These are phyloP conservation scores for Colletotrichum caudatum DNA, from an alignment of 2,329 filamentous ascomycete genomes.

Conservation along the genomic window DNA sequence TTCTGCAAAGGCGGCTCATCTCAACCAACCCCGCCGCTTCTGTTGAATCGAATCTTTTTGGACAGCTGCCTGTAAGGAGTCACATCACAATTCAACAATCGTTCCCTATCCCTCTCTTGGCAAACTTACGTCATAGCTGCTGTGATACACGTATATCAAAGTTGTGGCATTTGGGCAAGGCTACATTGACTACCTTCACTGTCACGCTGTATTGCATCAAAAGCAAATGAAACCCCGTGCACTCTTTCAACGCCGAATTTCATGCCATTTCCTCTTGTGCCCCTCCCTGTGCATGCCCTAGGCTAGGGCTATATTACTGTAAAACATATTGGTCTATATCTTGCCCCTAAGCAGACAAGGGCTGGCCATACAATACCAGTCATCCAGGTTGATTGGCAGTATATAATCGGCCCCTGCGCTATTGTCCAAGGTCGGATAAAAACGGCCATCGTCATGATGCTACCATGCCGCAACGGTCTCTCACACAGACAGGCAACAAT, in stretches of 20 bases:
- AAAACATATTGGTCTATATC: constrained; percentile 17
- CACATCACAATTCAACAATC: constrained; percentile 2
- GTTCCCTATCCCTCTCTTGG: background rate
- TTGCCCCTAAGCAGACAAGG: background rate
- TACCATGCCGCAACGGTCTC: background rate
- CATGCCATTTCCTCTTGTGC: background rate
- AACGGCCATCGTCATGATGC: background rate
- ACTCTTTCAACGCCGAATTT: constrained; percentile 12
- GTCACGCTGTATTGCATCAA: background rate
- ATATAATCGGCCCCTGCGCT: background rate
- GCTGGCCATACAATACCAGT: background rate
- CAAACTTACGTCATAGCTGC: background rate
- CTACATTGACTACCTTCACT: constrained; percentile 5
- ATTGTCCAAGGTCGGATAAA: background rate
- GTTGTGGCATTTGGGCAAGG: constrained; percentile 15
- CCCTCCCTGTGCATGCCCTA: background rate
- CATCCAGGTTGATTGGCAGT: background rate
- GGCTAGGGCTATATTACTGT: constrained; percentile 1
- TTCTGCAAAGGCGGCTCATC: background rate
- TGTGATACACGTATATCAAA: background rate
- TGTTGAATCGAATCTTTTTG: constrained; percentile 15
- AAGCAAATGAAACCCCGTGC: background rate
- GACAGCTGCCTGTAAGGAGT: background rate
- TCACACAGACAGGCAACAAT: background rate
- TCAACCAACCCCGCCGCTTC: constrained; percentile 28